Evolutionary conservation across 306 rosid species (phyloP).

Genomic region (Casuarina equisetifolia): DNA sequence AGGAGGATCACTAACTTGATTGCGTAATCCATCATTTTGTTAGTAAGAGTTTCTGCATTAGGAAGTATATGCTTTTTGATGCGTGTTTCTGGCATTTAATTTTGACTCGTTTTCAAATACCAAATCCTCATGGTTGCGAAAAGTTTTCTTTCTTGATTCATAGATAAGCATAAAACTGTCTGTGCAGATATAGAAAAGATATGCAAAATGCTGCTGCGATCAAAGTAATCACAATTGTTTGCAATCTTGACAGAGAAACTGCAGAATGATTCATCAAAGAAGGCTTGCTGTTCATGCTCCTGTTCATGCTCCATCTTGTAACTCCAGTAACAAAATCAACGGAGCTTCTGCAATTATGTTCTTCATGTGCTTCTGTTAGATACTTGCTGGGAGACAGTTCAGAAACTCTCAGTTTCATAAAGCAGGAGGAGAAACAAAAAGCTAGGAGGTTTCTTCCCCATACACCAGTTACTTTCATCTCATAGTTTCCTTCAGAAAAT

Average conservation of each 20-base stretch:
- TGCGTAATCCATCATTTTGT: too few species aligned
- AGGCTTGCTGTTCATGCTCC: slow-evolving; percentile 38
- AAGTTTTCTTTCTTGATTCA: neutral
- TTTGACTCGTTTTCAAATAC: neutral
- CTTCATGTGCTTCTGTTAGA: neutral
- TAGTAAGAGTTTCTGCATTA: too few species aligned
- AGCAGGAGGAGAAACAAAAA: slow-evolving; percentile 17
- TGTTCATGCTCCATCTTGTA: slow-evolving; percentile 46
- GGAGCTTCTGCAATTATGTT: neutral
- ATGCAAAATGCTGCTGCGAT: neutral
- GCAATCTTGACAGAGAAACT: slow-evolving; percentile 26
- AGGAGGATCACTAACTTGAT: too few species aligned
- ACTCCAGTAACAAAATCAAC: slow-evolving; percentile 8
- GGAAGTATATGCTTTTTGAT: too few species aligned
- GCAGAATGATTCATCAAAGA: slow-evolving; percentile 31
- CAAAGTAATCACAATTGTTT: neutral
- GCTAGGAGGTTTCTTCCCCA: slow-evolving; percentile 4
- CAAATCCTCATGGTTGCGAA: neutral
- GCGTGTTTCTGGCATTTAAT: neutral
- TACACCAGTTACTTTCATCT: slow-evolving; percentile 4
- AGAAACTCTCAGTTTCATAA: neutral
- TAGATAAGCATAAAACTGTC: neutral
- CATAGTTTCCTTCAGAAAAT: neutral
- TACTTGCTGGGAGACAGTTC: slow-evolving; percentile 11
- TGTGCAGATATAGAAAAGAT: neutral